A percentile compares a stretch with the other conserved stretches of the same genome.
Conservation (phyloP, 2,329 filamentous ascomycete species). For the Fusarium neocosmosporiellum region DNA sequence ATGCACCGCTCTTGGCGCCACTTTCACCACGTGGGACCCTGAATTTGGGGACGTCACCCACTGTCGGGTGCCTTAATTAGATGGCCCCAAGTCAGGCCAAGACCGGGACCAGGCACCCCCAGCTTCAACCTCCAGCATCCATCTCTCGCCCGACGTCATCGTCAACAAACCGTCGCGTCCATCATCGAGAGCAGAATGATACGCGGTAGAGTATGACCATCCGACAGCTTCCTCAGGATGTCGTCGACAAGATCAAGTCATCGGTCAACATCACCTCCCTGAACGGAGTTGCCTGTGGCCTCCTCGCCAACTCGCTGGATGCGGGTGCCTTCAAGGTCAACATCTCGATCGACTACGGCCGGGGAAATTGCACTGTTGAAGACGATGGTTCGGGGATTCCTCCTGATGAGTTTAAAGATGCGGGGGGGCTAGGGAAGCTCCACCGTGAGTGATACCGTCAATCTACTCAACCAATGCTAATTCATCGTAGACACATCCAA, state of each 20-base stretch:
- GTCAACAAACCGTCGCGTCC: background rate
- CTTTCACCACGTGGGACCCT: slow-evolving; percentile 37
- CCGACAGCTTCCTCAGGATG: slow-evolving; percentile 74
- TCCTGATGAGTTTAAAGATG: slow-evolving; percentile 75
- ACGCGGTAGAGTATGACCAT: slow-evolving; percentile 66
- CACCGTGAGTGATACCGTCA: slow-evolving; percentile 68
- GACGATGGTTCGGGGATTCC: slow-evolving; percentile 86
- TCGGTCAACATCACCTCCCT: slow-evolving; percentile 83
- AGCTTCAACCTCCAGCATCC: slow-evolving; percentile 11
- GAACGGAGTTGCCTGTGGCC: slow-evolving; percentile 74
- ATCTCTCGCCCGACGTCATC: slow-evolving; percentile 29
- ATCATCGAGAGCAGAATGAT: slow-evolving; percentile 28
- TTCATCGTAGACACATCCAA: slow-evolving; percentile 79
- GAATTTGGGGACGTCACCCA: slow-evolving; percentile 34
- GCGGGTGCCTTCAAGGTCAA: slow-evolving; percentile 76
- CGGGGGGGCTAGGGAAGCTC: slow-evolving; percentile 77
- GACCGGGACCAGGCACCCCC: slow-evolving; percentile 6
- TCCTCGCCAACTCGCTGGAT: slow-evolving; percentile 88
- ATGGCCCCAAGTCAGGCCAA: slow-evolving; percentile 10
- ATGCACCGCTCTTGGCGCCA: slow-evolving; percentile 36
- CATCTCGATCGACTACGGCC: slow-evolving; percentile 77
- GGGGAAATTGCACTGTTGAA: slow-evolving; percentile 82
- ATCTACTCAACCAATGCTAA: background rate
- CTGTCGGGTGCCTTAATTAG: slow-evolving; percentile 33
- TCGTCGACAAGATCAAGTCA: slow-evolving; percentile 83